Evolutionary conservation across 2,329 filamentous ascomycete species (phyloP).

Genomic region (Tolypocladium nubicola): DNA sequence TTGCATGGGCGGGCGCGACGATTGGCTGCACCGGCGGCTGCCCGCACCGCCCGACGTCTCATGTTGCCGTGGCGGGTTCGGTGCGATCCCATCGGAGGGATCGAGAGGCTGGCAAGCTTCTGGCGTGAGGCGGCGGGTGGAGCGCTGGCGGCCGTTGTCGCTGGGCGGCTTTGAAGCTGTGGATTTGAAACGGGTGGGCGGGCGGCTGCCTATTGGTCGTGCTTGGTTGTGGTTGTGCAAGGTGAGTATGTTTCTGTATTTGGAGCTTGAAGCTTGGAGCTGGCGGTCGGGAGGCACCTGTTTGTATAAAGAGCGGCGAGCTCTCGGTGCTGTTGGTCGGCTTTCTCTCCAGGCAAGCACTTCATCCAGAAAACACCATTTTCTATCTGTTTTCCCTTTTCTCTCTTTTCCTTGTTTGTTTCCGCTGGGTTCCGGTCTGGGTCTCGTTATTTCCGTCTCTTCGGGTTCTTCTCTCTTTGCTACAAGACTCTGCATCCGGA

Average conservation of each 20-base stretch:
- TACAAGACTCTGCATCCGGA: not conserved
- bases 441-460: slow-evolving; percentile 11
- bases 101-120: not conserved
- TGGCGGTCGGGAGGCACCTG: not conserved
- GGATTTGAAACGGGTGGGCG: not conserved
- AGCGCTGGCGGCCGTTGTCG: not conserved
- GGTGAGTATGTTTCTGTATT: not conserved
- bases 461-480: slow-evolving; percentile 9
- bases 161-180: not conserved
- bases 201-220: not conserved
- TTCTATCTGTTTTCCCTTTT: not conserved
- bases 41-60: slow-evolving; percentile 10
- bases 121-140: not conserved
- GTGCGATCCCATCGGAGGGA: not conserved
- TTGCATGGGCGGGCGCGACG: not conserved
- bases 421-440: slow-evolving; percentile 12
- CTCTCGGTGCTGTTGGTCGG: not conserved
- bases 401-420: slow-evolving; percentile 2
- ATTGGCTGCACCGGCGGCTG: slow-evolving; percentile 15
- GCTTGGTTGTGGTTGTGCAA: not conserved
- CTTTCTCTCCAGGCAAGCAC: not conserved
- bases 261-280: not conserved
- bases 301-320: slow-evolving; percentile 1
- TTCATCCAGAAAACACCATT: slow-evolving; percentile 3
- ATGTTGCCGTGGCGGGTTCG: not conserved